These are phyloP conservation scores for Ceratocystis destructans DNA, from an alignment of 2,329 filamentous ascomycete species.

Conservation along the genomic window DNA sequence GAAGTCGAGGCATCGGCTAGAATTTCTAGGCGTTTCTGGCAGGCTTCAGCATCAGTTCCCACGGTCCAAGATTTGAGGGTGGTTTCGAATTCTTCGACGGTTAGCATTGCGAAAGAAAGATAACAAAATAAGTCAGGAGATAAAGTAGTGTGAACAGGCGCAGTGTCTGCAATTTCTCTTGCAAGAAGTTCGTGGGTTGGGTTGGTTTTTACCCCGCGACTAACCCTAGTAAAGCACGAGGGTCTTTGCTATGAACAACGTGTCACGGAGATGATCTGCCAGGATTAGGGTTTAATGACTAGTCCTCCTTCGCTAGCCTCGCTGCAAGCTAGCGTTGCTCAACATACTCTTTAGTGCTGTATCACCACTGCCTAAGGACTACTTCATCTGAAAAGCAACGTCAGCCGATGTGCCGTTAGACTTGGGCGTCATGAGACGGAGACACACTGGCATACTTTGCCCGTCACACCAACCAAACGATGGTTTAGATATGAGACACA, in stretches of 20 bases:
- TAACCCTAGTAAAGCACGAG: not conserved
- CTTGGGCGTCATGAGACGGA: not conserved
- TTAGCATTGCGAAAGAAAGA: not conserved
- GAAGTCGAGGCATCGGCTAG: not conserved
- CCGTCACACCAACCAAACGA: not conserved
- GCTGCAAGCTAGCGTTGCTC: not conserved
- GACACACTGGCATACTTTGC: not conserved
- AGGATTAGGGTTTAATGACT: not conserved
- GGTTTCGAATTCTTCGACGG: conserved; percentile 3
- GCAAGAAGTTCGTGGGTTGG: not conserved
- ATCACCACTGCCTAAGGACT: not conserved
- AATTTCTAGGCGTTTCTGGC: conserved; percentile 13
- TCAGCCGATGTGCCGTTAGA: not conserved
- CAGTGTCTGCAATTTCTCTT: not conserved
- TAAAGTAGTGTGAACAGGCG: not conserved
- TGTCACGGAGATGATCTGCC: not conserved
- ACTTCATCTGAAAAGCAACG: not conserved
- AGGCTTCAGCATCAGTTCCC: conserved; percentile 7
- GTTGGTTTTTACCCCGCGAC: not conserved
- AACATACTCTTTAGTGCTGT: not conserved
- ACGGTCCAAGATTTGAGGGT: conserved; percentile 12
- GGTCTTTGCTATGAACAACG: not conserved
- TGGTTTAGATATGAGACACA: not conserved
- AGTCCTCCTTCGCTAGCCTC: not conserved
- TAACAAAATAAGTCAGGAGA: not conserved